Evolutionary conservation across 1,284 basidiomycete genomes (phyloP).

Genomic region (Ceratobasidium sp.): DNA sequence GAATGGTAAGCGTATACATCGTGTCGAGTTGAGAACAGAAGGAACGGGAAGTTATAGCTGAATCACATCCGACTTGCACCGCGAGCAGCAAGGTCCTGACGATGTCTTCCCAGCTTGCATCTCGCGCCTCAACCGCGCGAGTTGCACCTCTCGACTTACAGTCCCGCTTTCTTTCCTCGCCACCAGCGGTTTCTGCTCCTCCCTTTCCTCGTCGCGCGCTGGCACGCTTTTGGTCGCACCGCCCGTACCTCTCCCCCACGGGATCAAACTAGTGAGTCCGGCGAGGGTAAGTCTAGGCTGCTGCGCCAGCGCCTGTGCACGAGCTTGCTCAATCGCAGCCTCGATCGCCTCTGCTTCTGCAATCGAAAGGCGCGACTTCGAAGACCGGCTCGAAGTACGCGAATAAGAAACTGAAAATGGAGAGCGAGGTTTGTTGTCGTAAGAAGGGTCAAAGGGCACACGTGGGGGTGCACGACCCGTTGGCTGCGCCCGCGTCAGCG

Average conservation of each 20-base stretch:
- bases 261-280: conserved; percentile 30
- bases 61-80: conserved; percentile 32
- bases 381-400: conserved; percentile 43
- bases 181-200: not conserved
- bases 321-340: conserved; percentile 36
- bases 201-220: conserved; percentile 6
- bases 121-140: conserved; percentile 17
- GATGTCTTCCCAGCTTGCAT: not conserved
- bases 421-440: conserved; percentile 29
- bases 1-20: not conserved
- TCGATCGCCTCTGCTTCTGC: conserved; percentile 5
- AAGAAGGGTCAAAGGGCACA: conserved; percentile 37
- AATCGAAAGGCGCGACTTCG: conserved; percentile 28
- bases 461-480: conserved; percentile 32
- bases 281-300: conserved; percentile 29
- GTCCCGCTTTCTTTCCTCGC: conserved; percentile 9
- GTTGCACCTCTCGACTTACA: conserved; percentile 32
- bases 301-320: conserved; percentile 20
- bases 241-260: conserved; percentile 16
- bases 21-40: not conserved
- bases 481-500: conserved; percentile 41
- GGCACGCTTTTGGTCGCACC: not conserved
- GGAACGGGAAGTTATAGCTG: conserved; percentile 13
- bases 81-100: conserved; percentile 41
- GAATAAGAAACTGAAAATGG: conserved; percentile 39